Evolutionary conservation across 768 basidiomycete genomes (phyloP), one percentile per base, ranked within the genome.

Genomic region (Termitomyces sp.): DNA sequence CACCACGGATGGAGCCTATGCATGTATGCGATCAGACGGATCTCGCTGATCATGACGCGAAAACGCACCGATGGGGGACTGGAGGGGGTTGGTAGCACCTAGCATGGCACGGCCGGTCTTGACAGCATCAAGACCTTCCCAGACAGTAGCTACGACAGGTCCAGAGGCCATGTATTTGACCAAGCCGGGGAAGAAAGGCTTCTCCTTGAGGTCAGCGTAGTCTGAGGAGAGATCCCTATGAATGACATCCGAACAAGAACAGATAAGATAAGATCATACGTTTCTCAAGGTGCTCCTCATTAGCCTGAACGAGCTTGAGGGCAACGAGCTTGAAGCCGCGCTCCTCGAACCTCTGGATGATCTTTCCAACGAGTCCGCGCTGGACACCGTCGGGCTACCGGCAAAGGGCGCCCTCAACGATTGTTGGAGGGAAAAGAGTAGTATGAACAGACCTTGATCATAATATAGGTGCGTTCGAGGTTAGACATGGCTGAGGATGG

Each of bases 311-410:
- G 70, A 98, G 80, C 81, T 99, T 98, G 71, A 98, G 79, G 59
- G 96, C 96, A 70, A 89, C 80, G 72, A 98, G 88, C 83, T 98
- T 97, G 87, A 86, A 99, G 64, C 97, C 97, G 65, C 96, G 93
- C 79, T 90, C 86, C 85, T 99, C 97, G 76, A 99, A 98, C 67
- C 96, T 85, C 69, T 81, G 67, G 76, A 96, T 92, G 85, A 98
- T 98, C 79, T 93, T 88, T 71, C 93, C 96, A 72, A 95, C 80
- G 76, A 98, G 90, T 65, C 82, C 87, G 67, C 97, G 91, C 78
- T 98, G 94, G 79, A 99, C 97, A 74, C 96, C 97, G 77, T 99
- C 97, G 68, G 97, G 97, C 95, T 97, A 58, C 32, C 14, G 18
- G 46, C 36, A 24, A 20, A 63, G 36, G 36, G 37, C 31, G 49